Evolutionary conservation across 192 early-diverging fungal species (phyloP), one percentile per base, ranked within the genome.

Genomic region (Backusella sp.): DNA sequence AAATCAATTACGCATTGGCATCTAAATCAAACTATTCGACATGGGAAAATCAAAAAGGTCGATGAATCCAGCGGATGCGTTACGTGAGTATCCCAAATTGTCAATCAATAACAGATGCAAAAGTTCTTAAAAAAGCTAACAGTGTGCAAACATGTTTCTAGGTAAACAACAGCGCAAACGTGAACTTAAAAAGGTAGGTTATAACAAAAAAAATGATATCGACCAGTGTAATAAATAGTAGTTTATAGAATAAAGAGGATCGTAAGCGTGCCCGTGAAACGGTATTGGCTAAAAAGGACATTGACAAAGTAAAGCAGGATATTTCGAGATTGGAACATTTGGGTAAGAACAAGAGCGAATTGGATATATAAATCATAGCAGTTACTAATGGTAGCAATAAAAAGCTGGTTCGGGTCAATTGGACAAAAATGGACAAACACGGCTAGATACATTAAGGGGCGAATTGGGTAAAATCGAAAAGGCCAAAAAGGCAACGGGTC

Each of bases 161-260:
- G 80, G 80, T 26, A 81, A 81, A 59, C 68, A 73, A 19, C 80
- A 81, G 42, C 76, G 76, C 46, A 81, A 81, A 36, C 76, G 76
- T 30, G 80, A 81, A 65, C 49, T 81, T 39, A 77, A 81, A 75
- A 81, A 81, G 62, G 80, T 75, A 75, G 3, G 28, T 28, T 32
- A 6, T 37, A n/a, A 36, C 23, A 46, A 70, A 15, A 28, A 32
- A 49, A 68, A n/a, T 0, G 74, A 26, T 35, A 17, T 35, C 0
- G 30, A 4, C 12, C 77, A 15, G 66, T 53, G 62, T 59, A 26
- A 7, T 67, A 52, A 46, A 4, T 2, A 30, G 66, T 28, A 42
- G 39, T 41, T 44, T 72, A 32, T 77, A 92, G 90, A 92, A 91
- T 79, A 92, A 91, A 83, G 89, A 87, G 34, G 86, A 84, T 21